Evolutionary conservation across 495 filamentous ascomycete species (phyloP), one percentile per base, ranked within the genome.

Genomic region (Letharia lupina): DNA sequence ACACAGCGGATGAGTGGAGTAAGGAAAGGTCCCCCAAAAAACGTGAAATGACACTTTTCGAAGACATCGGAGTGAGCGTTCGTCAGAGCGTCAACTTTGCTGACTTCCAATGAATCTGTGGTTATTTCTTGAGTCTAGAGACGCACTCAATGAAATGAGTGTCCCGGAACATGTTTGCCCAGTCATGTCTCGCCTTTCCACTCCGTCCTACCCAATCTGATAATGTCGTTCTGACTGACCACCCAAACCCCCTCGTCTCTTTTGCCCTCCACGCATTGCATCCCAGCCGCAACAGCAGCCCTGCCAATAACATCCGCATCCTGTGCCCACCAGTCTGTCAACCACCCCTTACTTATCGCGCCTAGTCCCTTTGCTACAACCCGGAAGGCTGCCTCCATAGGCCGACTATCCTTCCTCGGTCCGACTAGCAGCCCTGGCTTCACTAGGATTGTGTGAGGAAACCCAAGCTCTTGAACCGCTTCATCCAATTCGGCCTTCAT

Each of bases 401-500:
- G 69, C 60, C 89, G 79, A 50, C 76, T 76, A 63, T 84, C 82
- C 66, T 88, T 81, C 48, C 91, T 79, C 13, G 80, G 71, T 15
- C 90, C 91, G n/a, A 89, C 68, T 69, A 96, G 87, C 66, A 91
- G 59, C 1, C 89, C 91, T 13, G 91, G 91, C 23, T 84, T 79
- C 58, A 96, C 58, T 45, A 96, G 86, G 41, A 93, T 83, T 13
- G 84, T 86, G 61, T 86, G 82, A 50, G 89, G 86, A 70, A 96
- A 96, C 1, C 79, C 88, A 31, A 92, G 73, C 33, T 71, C 80
- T 73, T 86, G 83, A 41, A 93, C 79, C n/a, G 85, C 80, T 41
- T 92, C 87, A 71, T 96, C 91, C 44, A 93, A 82, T 70, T 91
- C 87, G 16, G 80, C 81, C 78, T 96, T 96, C 88, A 95, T 93